phyloP scores from a whole-genome alignment of 2,329 filamentous ascomycete species.

The Fusarium abutilonis region DNA sequence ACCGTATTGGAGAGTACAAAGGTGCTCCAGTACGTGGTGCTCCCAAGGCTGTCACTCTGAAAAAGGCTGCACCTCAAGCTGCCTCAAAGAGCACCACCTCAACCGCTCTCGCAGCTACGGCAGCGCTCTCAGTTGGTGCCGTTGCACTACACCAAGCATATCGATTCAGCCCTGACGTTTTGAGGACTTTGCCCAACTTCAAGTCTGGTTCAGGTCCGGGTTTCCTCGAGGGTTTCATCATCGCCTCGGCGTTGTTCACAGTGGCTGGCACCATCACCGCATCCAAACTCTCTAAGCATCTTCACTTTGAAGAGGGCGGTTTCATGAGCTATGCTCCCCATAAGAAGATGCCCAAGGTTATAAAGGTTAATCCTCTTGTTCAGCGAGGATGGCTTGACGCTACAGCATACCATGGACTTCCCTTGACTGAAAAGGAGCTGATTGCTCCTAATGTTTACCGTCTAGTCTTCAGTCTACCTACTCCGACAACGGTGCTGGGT shows the following conservation, averaged over 20 bases:
- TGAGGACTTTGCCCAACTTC: slow-evolving; percentile 22
- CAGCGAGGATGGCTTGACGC: slow-evolving; percentile 61
- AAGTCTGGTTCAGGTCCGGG: slow-evolving; percentile 23
- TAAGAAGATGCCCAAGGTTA: slow-evolving; percentile 52
- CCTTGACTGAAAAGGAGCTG: slow-evolving; percentile 53
- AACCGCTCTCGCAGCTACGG: slow-evolving; percentile 16
- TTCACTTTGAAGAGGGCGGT: slow-evolving; percentile 42
- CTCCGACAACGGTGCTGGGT: slow-evolving; percentile 56
- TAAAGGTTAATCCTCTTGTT: slow-evolving; percentile 44
- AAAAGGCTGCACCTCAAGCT: slow-evolving; percentile 31
- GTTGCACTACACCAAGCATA: slow-evolving; percentile 28
- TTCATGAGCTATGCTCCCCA: slow-evolving; percentile 44
- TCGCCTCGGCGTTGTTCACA: slow-evolving; percentile 34
- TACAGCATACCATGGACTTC: slow-evolving; percentile 58
- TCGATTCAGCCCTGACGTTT: slow-evolving; percentile 16
- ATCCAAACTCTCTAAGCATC: slow-evolving; percentile 46
- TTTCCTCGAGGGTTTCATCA: slow-evolving; percentile 23
- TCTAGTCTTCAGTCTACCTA: slow-evolving; percentile 60
- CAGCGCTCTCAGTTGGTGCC: slow-evolving; percentile 21
- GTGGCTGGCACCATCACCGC: slow-evolving; percentile 47
- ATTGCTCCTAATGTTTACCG: slow-evolving; percentile 58
- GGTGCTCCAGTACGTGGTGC: slow-evolving; percentile 36
- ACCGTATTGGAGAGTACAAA: slow-evolving; percentile 52
- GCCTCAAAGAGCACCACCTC: not conserved
- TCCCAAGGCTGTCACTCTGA: slow-evolving; percentile 25